Percentiles rank a stretch among this genome's conserved stretches.
Evolutionary conservation across 257 asterid species (phyloP).

Genomic region (Solanum ossicruentum): DNA sequence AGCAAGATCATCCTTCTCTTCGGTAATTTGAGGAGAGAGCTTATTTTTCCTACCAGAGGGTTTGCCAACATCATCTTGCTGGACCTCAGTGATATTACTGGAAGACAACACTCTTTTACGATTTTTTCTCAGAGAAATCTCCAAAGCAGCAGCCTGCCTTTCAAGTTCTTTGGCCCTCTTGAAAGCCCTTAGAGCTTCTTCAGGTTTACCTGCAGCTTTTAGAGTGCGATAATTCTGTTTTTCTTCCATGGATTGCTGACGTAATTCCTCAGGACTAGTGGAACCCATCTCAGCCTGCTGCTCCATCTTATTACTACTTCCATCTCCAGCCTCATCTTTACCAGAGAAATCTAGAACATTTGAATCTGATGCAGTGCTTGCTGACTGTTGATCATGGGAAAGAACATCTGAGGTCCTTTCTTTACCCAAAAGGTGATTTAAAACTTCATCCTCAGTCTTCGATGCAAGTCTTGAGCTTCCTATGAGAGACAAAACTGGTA

Average conservation of each 20-base stretch:
- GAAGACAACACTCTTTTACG: slow-evolving; percentile 58
- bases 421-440: slow-evolving; percentile 36
- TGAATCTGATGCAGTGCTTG: slow-evolving; percentile 35
- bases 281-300: slow-evolving; percentile 22
- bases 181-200: slow-evolving; percentile 76
- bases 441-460: slow-evolving; percentile 49
- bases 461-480: slow-evolving; percentile 54
- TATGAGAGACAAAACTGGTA: slow-evolving; percentile 10
- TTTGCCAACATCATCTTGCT: slow-evolving; percentile 22
- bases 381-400: slow-evolving; percentile 15
- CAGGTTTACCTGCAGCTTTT: slow-evolving; percentile 85
- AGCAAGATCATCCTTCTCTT: slow-evolving; percentile 63
- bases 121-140: slow-evolving; percentile 53
- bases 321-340: slow-evolving; percentile 21
- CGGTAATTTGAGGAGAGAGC: slow-evolving; percentile 23
- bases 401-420: slow-evolving; percentile 20
- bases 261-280: slow-evolving; percentile 74
- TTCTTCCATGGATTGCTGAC: slow-evolving; percentile 71
- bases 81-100: slow-evolving; percentile 25
- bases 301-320: neutral
- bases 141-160: slow-evolving; percentile 84
- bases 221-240: slow-evolving; percentile 61
- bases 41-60: slow-evolving; percentile 22
- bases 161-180: slow-evolving; percentile 94
- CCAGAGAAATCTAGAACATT: slow-evolving; percentile 18